phyloP scores from a whole-genome alignment of 2,329 filamentous ascomycete genomes.

The Diaporthe capsici region DNA sequence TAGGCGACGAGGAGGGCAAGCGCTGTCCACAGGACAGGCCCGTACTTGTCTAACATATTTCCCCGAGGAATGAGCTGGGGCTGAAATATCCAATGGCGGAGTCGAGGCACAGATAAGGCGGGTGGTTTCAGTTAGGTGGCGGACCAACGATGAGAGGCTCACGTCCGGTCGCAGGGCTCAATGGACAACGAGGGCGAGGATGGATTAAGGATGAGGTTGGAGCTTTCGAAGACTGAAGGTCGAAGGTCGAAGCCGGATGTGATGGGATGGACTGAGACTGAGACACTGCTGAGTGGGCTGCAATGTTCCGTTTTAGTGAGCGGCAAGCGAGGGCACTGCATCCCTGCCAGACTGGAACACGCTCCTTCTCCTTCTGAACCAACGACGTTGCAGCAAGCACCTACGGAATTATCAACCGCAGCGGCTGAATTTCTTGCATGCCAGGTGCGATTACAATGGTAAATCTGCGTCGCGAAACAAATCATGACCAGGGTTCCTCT shows the following conservation, averaged over 20 bases:
- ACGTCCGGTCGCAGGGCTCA: not conserved
- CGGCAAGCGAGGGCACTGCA: not conserved
- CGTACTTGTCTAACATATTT: constrained; percentile 23
- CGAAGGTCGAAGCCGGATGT: not conserved
- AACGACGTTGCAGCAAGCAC: not conserved
- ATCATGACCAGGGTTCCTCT: not conserved
- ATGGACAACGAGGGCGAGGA: not conserved
- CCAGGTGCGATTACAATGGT: not conserved
- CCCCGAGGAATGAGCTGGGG: not conserved
- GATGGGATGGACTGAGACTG: not conserved
- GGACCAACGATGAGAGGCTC: not conserved
- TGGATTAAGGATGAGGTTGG: not conserved
- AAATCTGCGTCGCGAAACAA: not conserved
- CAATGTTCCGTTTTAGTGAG: not conserved
- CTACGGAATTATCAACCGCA: no score
- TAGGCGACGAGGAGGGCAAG: constrained; percentile 33
- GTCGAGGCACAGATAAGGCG: not conserved
- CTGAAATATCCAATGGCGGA: not conserved
- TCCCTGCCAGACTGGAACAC: not conserved
- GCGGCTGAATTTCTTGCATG: not conserved
- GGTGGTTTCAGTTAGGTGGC: not conserved
- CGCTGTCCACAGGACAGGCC: constrained; percentile 37
- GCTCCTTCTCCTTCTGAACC: not conserved
- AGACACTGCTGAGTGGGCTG: constrained; percentile 3
- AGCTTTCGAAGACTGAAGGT: not conserved